Percentiles rank a stretch among this genome's conserved stretches.
phyloP scores from a whole-genome alignment of 2,329 filamentous ascomycete genomes.

The Cordyceps militaris region DNA sequence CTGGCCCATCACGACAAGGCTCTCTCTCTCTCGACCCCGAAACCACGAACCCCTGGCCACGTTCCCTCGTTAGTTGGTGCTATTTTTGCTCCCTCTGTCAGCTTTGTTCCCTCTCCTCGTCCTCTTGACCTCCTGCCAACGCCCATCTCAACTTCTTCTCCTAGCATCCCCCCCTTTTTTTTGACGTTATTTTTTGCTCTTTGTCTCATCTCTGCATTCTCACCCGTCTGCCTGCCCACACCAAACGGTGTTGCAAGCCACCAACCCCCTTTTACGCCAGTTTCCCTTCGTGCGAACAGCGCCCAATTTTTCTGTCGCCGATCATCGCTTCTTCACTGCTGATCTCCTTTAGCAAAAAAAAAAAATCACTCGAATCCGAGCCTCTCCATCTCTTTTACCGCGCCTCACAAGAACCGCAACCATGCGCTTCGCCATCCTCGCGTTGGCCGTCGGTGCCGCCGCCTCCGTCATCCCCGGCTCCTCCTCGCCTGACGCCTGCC shows the following conservation, averaged over 20 bases:
- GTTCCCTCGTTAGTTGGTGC: neutral
- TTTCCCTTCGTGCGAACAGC: conserved; percentile 8
- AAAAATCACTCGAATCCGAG: neutral
- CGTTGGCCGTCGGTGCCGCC: conserved; percentile 29
- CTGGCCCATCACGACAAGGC: neutral
- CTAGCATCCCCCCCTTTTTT: neutral
- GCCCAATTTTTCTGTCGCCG: conserved; percentile 7
- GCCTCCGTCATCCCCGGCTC: conserved; percentile 23
- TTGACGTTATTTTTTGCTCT: neutral
- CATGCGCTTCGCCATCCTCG: conserved; percentile 27
- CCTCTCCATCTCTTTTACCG: neutral
- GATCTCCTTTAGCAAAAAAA: neutral
- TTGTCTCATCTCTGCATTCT: neutral
- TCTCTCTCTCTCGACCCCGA: neutral
- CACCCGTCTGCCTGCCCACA: too few relatives aligned
- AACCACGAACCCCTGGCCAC: neutral
- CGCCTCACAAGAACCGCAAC: conserved; percentile 6
- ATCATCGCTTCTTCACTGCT: neutral
- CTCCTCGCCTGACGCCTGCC: conserved; percentile 27
- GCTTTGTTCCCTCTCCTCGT: neutral
- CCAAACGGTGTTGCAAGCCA: too few relatives aligned
- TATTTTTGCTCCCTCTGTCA: neutral
- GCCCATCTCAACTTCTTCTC: neutral
- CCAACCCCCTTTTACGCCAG: neutral
- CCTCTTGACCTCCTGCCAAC: neutral